These are phyloP conservation scores for Eucalyptus tenuipes DNA, from an alignment of 345 rosid genomes.

Conservation along the genomic window DNA sequence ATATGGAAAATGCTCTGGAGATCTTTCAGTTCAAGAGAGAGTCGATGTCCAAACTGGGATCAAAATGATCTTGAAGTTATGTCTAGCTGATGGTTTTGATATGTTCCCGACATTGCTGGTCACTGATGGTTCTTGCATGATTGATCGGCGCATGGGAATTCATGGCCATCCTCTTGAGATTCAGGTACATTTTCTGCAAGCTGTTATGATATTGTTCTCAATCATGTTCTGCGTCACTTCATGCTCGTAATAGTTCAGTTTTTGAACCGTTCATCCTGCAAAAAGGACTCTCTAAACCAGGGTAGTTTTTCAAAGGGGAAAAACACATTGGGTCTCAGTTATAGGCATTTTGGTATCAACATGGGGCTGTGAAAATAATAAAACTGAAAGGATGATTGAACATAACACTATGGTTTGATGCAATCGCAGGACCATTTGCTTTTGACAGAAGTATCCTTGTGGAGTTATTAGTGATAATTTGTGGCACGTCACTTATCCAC, in stretches of 20 bases:
- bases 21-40: slow-evolving; percentile 79
- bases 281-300: background rate
- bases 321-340: background rate
- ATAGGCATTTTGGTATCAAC: background rate
- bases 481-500: background rate
- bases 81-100: slow-evolving; percentile 96
- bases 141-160: slow-evolving; percentile 98
- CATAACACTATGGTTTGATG: background rate
- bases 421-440: background rate
- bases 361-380: background rate
- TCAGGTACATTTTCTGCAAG: slow-evolving; percentile 32
- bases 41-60: slow-evolving; percentile 96
- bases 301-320: background rate
- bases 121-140: slow-evolving; percentile 98
- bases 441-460: background rate
- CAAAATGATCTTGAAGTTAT: slow-evolving; percentile 76
- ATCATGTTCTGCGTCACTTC: background rate
- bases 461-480: background rate
- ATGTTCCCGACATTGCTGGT: slow-evolving; percentile 94
- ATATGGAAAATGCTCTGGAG: slow-evolving; percentile 86
- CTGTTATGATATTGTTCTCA: background rate
- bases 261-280: background rate
- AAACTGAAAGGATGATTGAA: background rate
- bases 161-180: slow-evolving; percentile 97
- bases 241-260: background rate